These are phyloP conservation scores for Chlamydomonas sp. DNA, from an alignment of 139 green algal genomes.

Conservation along the genomic window DNA sequence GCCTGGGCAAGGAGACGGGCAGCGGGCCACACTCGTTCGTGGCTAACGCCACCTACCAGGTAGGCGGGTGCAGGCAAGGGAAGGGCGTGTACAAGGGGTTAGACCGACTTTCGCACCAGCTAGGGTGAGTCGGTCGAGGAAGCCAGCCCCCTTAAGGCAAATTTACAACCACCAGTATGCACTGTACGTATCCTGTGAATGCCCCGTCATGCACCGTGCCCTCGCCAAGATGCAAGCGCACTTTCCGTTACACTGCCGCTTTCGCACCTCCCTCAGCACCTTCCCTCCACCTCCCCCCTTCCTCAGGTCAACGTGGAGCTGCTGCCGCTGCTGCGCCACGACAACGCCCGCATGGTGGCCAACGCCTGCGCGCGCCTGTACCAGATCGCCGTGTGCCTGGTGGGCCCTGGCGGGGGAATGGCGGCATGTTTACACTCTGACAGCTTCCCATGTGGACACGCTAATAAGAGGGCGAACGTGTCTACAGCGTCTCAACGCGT, in stretches of 20 bases:
- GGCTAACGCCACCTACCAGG: conserved; percentile 2
- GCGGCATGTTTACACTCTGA: too few species aligned
- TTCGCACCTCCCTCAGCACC: not conserved
- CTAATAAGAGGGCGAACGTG: not conserved
- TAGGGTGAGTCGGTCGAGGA: too few species aligned
- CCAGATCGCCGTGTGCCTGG: conserved; percentile 18
- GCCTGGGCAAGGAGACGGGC: conserved; percentile 7
- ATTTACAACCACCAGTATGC: too few species aligned
- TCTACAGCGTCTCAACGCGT: not conserved
- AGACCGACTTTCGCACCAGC: too few species aligned
- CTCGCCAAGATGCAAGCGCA: not conserved
- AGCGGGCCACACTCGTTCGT: not conserved
- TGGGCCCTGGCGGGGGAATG: not conserved
- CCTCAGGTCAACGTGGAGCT: conserved; percentile 14
- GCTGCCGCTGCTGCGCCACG: conserved; percentile 10
- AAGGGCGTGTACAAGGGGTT: too few species aligned
- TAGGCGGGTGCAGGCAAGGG: not conserved
- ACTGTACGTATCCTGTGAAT: too few species aligned
- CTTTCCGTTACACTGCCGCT: not conserved
- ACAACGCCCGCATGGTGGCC: conserved; percentile 16
- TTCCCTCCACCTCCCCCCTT: not conserved
- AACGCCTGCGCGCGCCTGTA: conserved; percentile 25
- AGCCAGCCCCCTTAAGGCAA: too few species aligned
- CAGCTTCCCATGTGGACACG: too few species aligned
- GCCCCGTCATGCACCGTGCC: too few species aligned